Evolutionary conservation across 2,329 filamentous ascomycete species (phyloP).

Genomic region (Claviceps humidiphila): DNA sequence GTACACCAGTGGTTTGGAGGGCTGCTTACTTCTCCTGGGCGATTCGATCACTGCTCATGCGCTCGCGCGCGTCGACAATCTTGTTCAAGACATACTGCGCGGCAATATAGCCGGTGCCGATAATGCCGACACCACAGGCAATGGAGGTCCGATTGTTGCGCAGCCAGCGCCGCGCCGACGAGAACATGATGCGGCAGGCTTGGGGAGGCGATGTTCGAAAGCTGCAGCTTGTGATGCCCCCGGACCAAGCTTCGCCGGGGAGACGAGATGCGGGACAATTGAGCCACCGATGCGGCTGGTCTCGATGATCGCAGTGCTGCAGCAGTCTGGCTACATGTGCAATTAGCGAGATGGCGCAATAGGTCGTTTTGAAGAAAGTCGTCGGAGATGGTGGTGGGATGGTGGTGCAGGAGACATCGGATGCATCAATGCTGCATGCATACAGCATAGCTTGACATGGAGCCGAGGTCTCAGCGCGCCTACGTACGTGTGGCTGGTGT

Average conservation of each 20-base stretch:
- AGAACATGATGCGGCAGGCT: constrained; percentile 34
- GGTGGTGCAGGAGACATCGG: too few species aligned
- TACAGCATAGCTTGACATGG: background rate
- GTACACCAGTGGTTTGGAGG: too few species aligned
- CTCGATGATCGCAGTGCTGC: too few species aligned
- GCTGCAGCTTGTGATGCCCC: background rate
- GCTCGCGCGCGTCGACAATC: constrained; percentile 84
- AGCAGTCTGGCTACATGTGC: too few species aligned
- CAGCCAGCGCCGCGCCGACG: constrained; percentile 77
- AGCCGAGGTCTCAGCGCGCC: background rate
- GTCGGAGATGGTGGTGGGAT: too few species aligned
- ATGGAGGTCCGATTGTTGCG: constrained; percentile 82
- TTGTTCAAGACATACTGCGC: constrained; percentile 88
- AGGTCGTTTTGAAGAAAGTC: too few species aligned
- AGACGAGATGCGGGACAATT: too few species aligned
- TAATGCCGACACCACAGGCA: constrained; percentile 72
- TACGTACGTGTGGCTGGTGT: background rate
- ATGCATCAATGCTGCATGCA: too few species aligned
- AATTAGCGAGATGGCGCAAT: too few species aligned
- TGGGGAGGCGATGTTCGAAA: background rate
- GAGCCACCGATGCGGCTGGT: too few species aligned
- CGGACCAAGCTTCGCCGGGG: background rate
- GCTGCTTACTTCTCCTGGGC: constrained; percentile 83
- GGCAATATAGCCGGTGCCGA: constrained; percentile 82
- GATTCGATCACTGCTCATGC: constrained; percentile 91